Base-by-base conservation (phyloP, 768 basidiomycete species). In the Leccinum variicolor region DNA sequence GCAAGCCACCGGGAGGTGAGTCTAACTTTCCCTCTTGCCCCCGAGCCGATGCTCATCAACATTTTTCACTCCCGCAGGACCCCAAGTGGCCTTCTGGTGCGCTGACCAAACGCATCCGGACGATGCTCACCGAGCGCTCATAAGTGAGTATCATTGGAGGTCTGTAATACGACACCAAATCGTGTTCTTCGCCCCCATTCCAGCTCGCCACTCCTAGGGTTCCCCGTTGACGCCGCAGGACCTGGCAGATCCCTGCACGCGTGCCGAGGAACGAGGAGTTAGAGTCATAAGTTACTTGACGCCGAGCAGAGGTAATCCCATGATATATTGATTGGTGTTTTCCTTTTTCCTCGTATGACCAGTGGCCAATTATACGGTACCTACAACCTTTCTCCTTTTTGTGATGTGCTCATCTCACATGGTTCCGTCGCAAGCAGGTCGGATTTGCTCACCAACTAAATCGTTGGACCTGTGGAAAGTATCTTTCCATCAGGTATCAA, bases 91-190 rank as follows among this genome's bases (percentile, higher is more conserved):
- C 86, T 52, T 85, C 84, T 53, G 90, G 81, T 66, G 91, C 89
- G 17, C 79, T 98, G 58, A 94, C 94, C 58, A 96, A 98, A 77
- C 91, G 94, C 50, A 95, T 99, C 73, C 89, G 93, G 53, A 82
- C 84, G 25, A 98, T 98, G 94, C 82, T 98, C 49, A 93, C 87
- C 63, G n/a, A n/a, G n/a, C n/a, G n/a, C n/a, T n/a, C n/a, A n/a
- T n/a, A n/a, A n/a, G n/a, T n/a, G n/a, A n/a, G n/a, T n/a, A n/a
- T n/a, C n/a, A n/a, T n/a, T n/a, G n/a, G n/a, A n/a, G n/a, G n/a
- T n/a, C n/a, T n/a, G n/a, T n/a, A n/a, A n/a, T n/a, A n/a, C n/a
- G n/a, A n/a, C n/a, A n/a, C n/a, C n/a, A n/a, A n/a, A n/a, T n/a
- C n/a, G n/a, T n/a, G n/a, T n/a, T n/a, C n/a, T n/a, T n/a, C n/a